These are phyloP conservation scores for Coprinellus aureogranulatus DNA, from an alignment of 768 basidiomycete genomes.

Conservation along the genomic window DNA sequence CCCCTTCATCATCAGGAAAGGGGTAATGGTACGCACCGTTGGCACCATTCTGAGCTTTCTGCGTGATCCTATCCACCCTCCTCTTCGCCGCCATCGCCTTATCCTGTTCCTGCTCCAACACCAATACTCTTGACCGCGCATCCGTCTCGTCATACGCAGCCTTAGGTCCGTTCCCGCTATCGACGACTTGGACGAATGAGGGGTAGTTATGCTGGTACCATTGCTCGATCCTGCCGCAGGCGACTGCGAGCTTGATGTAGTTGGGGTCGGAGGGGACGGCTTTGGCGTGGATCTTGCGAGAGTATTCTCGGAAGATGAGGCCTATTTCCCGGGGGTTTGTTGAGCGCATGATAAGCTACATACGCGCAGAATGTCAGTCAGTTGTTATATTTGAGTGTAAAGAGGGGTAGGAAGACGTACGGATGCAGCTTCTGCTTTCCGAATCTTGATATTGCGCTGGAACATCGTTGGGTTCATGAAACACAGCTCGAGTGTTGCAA, in stretches of 20 bases:
- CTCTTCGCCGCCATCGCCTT: constrained; percentile 29
- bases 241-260: constrained; percentile 77
- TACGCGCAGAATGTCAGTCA: too few species aligned
- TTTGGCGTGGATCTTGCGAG: constrained; percentile 79
- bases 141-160: constrained; percentile 43
- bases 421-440: constrained; percentile 83
- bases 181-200: constrained; percentile 62
- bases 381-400: too few species aligned
- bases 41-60: not conserved
- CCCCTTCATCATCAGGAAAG: too few species aligned
- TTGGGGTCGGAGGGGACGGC: constrained; percentile 80
- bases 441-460: constrained; percentile 88
- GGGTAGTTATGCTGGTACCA: constrained; percentile 95
- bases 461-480: constrained; percentile 93
- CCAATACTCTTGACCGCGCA: constrained; percentile 53
- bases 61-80: constrained; percentile 24
- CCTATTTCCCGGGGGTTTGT: constrained; percentile 94
- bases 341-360: constrained; percentile 89
- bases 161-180: not conserved
- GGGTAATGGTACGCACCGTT: constrained; percentile 6
- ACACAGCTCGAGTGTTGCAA: constrained; percentile 87
- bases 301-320: constrained; percentile 80
- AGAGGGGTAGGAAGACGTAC: constrained; percentile 41
- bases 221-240: constrained; percentile 90
- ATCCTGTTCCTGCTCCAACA: constrained; percentile 43